A percentile compares a stretch with the other conserved stretches of the same genome.
These are phyloP conservation scores for Elongisporangium undulatum DNA, from an alignment of 352 stramenopile species.

Conservation along the genomic window DNA sequence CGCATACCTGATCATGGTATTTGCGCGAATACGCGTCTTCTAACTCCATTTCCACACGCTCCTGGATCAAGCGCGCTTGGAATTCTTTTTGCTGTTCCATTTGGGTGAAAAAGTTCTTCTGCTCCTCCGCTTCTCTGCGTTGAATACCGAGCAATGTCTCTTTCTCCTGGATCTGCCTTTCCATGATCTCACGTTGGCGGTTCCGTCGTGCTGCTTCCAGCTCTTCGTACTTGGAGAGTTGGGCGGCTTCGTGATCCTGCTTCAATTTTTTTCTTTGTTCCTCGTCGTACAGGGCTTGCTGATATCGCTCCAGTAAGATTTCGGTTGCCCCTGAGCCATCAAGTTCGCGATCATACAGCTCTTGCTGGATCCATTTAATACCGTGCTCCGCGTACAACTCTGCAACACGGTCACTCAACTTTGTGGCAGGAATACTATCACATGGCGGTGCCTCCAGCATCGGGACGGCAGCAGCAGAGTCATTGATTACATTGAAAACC, in stretches of 20 bases:
- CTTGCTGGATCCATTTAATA: slow-evolving; percentile 74
- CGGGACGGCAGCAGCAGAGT: not conserved
- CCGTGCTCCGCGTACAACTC: slow-evolving; percentile 29
- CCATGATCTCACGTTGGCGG: slow-evolving; percentile 30
- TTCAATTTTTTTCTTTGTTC: slow-evolving; percentile 5
- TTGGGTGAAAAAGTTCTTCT: slow-evolving; percentile 50
- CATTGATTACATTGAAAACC: not conserved
- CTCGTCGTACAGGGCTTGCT: slow-evolving; percentile 36
- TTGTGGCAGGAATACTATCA: not conserved
- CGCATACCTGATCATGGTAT: slow-evolving; percentile 24
- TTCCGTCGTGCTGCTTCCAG: slow-evolving; percentile 21
- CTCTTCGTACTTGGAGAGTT: slow-evolving; percentile 21
- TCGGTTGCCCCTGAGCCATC: slow-evolving; percentile 45
- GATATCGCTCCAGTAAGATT: slow-evolving; percentile 37
- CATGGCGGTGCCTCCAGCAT: not conserved
- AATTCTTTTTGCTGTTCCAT: slow-evolving; percentile 53
- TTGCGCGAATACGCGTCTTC: slow-evolving; percentile 54
- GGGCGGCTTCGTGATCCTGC: slow-evolving; percentile 1
- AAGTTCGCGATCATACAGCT: slow-evolving; percentile 68
- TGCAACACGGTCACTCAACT: slow-evolving; percentile 15
- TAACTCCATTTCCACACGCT: slow-evolving; percentile 45
- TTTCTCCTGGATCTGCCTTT: slow-evolving; percentile 29
- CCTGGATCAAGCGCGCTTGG: slow-evolving; percentile 28
- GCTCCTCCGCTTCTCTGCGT: slow-evolving; percentile 31
- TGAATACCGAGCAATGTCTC: slow-evolving; percentile 34